Evolutionary conservation across 192 early-diverging fungal genomes (phyloP).

Genomic region (Rhizophagus clarus): DNA sequence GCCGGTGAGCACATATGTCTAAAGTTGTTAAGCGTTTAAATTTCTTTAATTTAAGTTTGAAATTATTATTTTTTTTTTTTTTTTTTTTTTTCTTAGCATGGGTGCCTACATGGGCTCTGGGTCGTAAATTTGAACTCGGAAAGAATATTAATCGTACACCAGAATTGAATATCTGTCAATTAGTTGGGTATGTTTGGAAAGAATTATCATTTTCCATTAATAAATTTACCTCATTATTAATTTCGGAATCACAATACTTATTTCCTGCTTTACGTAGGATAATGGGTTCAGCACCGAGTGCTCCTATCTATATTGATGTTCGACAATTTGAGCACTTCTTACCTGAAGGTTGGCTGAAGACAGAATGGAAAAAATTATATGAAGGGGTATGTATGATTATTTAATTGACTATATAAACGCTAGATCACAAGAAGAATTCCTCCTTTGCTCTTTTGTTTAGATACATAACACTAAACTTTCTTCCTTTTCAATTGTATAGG

Average conservation of each 20-base stretch:
- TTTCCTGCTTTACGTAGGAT: conserved; percentile 23
- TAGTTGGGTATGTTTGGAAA: conserved; percentile 55
- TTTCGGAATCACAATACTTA: too few species aligned
- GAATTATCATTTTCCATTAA: background rate
- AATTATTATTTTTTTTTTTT: background rate
- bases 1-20: conserved; percentile 46
- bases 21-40: too few species aligned
- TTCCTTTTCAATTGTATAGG: background rate
- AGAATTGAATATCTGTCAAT: conserved; percentile 67
- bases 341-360: conserved; percentile 3
- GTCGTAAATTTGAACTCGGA: conserved; percentile 68
- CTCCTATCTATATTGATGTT: conserved; percentile 52
- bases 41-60: background rate
- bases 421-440: background rate
- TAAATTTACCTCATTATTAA: too few species aligned
- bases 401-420: too few species aligned
- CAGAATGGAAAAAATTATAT: background rate
- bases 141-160: conserved; percentile 61
- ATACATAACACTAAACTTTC: background rate
- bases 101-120: conserved; percentile 80
- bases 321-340: conserved; percentile 45
- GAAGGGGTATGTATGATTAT: background rate
- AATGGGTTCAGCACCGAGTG: conserved; percentile 55
- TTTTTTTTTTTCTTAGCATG: conserved; percentile 49
- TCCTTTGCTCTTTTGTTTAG: background rate